phyloP scores from a whole-genome alignment of 495 filamentous ascomycete genomes.

The Lepidopterella palustris region DNA sequence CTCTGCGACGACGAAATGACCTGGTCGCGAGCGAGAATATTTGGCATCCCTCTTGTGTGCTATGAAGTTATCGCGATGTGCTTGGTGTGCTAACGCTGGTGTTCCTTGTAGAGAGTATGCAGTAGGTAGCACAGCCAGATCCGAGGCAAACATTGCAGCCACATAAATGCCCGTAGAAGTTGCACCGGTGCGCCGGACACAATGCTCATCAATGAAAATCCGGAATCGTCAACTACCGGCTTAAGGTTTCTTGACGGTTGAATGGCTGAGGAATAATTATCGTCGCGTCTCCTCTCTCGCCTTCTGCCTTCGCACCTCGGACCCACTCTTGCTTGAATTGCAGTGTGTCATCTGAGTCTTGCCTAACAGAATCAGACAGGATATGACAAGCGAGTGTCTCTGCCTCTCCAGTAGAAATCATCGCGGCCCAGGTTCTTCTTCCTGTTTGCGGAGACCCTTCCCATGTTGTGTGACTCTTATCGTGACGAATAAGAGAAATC shows the following conservation, averaged over 20 bases:
- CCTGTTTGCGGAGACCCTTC: conserved; percentile 16
- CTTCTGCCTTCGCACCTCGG: background rate
- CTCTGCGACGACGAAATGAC: background rate
- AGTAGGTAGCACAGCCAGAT: background rate
- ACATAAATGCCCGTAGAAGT: background rate
- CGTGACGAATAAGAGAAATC: conserved; percentile 14
- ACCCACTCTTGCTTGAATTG: background rate
- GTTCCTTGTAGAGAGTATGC: background rate
- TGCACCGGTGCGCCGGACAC: background rate
- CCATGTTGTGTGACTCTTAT: conserved; percentile 15
- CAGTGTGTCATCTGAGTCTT: background rate
- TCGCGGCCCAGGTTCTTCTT: background rate
- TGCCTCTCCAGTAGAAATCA: background rate
- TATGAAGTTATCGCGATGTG: conserved; percentile 21
- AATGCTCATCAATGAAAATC: background rate
- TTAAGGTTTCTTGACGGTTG: background rate
- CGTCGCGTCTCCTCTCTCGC: background rate
- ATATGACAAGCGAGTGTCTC: background rate
- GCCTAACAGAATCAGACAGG: background rate
- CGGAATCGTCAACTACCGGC: background rate
- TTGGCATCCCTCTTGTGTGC: conserved; percentile 19
- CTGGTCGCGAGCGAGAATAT: background rate
- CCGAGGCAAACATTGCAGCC: background rate
- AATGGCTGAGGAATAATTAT: background rate
- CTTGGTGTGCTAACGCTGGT: background rate